Evolutionary conservation across 176 grass and related monocot genomes (phyloP).

Genomic region (Eremochloa ophiuroides): DNA sequence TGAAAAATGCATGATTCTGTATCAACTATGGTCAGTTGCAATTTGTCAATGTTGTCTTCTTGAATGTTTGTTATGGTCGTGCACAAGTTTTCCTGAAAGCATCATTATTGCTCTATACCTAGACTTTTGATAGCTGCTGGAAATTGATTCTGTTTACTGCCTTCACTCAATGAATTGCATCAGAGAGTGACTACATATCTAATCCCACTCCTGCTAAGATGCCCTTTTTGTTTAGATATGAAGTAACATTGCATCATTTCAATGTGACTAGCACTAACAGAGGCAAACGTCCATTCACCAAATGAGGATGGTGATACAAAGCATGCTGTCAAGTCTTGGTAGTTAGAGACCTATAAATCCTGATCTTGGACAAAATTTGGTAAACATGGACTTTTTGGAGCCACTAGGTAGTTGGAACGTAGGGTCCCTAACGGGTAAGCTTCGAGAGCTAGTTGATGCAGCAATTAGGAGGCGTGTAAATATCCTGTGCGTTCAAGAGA

Average conservation of each 20-base stretch:
- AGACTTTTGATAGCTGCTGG: not conserved
- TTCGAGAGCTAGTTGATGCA: too few relatives aligned
- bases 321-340: not conserved
- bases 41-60: not conserved
- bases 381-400: slow-evolving; percentile 22
- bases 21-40: slow-evolving; percentile 4
- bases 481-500: too few relatives aligned
- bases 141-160: not conserved
- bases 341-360: not conserved
- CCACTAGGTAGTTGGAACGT: too few relatives aligned
- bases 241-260: slow-evolving; percentile 17
- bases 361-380: slow-evolving; percentile 13
- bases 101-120: slow-evolving; percentile 33
- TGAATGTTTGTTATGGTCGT: not conserved
- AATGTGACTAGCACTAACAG: not conserved
- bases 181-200: slow-evolving; percentile 18
- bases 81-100: not conserved
- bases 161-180: slow-evolving; percentile 10
- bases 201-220: slow-evolving; percentile 12
- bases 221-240: not conserved
- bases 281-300: slow-evolving; percentile 14
- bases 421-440: too few relatives aligned
- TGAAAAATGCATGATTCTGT: slow-evolving; percentile 22
- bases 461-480: too few relatives aligned
- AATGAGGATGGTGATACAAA: slow-evolving; percentile 14